Evolutionary conservation across 2,329 filamentous ascomycete species (phyloP).

Genomic region (Sporothrix protearum): DNA sequence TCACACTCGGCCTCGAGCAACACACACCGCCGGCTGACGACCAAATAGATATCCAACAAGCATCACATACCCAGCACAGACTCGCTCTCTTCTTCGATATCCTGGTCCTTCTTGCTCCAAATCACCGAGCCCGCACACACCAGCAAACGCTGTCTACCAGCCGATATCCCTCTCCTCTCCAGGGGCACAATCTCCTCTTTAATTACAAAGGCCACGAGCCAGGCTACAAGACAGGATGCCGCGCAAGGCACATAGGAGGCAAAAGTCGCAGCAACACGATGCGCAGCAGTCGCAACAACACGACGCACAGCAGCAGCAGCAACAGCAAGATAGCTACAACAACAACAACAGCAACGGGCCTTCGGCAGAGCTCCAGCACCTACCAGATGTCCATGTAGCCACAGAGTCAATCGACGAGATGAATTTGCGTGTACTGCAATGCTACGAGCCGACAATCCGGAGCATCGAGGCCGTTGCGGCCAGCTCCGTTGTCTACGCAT

Average conservation of each 20-base stretch:
- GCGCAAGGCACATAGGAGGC: background rate
- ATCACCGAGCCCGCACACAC: background rate
- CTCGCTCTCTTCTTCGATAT: background rate
- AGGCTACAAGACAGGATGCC: background rate
- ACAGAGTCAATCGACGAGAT: constrained; percentile 51
- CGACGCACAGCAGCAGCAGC: background rate
- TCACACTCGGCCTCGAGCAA: background rate
- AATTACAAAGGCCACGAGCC: no score
- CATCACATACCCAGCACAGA: background rate
- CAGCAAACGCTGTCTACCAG: background rate
- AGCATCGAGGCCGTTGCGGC: constrained; percentile 75
- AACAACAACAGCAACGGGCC: background rate
- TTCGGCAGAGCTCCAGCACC: background rate
- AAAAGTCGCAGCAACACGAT: constrained; percentile 15
- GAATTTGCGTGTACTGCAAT: constrained; percentile 78
- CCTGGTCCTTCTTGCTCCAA: background rate
- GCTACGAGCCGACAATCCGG: constrained; percentile 71
- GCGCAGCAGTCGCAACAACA: background rate
- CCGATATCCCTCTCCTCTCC: background rate
- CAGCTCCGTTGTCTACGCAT: constrained; percentile 82
- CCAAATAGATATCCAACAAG: background rate
- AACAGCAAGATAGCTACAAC: constrained; percentile 30
- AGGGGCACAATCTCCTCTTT: background rate
- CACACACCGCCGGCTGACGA: background rate
- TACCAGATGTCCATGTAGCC: background rate